Evolutionary conservation across 2,329 filamentous ascomycete species (phyloP).

Genomic region (Exophiala phaeomuriformis): DNA sequence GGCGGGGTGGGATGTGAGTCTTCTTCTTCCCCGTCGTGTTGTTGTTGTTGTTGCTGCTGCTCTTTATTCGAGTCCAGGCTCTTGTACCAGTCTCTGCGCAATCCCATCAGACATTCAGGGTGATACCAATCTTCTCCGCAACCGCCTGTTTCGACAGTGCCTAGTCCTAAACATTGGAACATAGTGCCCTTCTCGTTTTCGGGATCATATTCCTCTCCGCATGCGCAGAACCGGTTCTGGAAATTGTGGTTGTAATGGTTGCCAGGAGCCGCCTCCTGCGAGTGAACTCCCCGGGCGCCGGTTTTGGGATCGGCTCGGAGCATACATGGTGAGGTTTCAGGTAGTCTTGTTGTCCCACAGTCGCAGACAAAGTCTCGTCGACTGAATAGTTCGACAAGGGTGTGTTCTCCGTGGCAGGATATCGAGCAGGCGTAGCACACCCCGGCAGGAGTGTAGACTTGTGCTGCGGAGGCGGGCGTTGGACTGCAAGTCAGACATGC

Average conservation of each 20-base stretch:
- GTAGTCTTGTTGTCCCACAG: slow-evolving; percentile 79
- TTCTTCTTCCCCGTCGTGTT: slow-evolving; percentile 22
- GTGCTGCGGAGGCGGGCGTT: slow-evolving; percentile 55
- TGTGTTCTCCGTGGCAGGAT: slow-evolving; percentile 92
- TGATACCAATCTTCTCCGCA: slow-evolving; percentile 99
- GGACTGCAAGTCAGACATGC: slow-evolving; percentile 93
- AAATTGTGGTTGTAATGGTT: slow-evolving; percentile 98
- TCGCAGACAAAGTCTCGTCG: slow-evolving; percentile 96
- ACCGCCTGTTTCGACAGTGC: slow-evolving; percentile 69
- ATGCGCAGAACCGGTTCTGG: slow-evolving; percentile 84
- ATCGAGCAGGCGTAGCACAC: slow-evolving; percentile 97
- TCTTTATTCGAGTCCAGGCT: slow-evolving; percentile 35
- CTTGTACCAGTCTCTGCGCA: slow-evolving; percentile 66
- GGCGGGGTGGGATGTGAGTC: slow-evolving; percentile 59
- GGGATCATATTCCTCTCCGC: slow-evolving; percentile 78
- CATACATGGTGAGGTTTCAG: slow-evolving; percentile 62
- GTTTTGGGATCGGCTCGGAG: slow-evolving; percentile 66
- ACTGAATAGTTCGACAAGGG: slow-evolving; percentile 87
- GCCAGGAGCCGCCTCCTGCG: slow-evolving; percentile 60
- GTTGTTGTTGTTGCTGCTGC: slow-evolving; percentile 16
- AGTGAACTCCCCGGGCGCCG: slow-evolving; percentile 71
- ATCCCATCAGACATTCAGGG: slow-evolving; percentile 79
- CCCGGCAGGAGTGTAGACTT: slow-evolving; percentile 65
- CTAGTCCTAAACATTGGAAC: slow-evolving; percentile 91
- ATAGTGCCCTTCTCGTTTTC: slow-evolving; percentile 90